Base-by-base conservation (phyloP, 2,329 filamentous ascomycete genomes). In the Colletotrichum magnum region DNA sequence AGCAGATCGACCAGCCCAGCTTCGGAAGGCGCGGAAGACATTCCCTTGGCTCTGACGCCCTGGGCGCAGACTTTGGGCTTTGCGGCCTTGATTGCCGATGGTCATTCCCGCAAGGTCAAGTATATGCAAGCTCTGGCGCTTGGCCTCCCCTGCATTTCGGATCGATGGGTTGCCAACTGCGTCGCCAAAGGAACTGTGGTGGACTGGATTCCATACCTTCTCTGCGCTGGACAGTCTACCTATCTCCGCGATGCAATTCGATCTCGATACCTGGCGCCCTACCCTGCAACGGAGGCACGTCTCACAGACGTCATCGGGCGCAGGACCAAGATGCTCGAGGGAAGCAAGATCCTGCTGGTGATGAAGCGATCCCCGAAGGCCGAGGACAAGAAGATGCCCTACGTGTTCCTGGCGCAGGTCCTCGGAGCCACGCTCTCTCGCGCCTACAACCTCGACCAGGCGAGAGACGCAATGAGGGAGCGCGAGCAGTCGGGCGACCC, bases 71-170 rank as follows among this genome's bases (percentile, higher is more conserved):
- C 86, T 2, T 83, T 90, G 1, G 92, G 93, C 0, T 98, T 99
- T 76, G 90, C 93, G 0, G 95, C 94, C 4, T 83, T 98, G 15
- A 93, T 99, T 69, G 92, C 95, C 0, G 94, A 98, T 75, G 88
- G 89, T 5, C 93, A 97, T 78, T 96, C 93, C 6, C 90, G 95
- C 54, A 94, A 94, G 71, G 89, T 91, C 58, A 99, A 98, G 78
- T 98, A 96, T 79, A 93, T 98, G 86, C 95, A 98, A 81, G 96
- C 96, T 0, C 87, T 99, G 2, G 95, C 96, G 0, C 87, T 99
- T 0, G 94, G 94, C 1, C 81, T 99, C 0, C 96, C 96, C 0
- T 97, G 95, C 75, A 85, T 99, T 2, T 92, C 94, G 6, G 88
- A 90, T 6, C 90, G 91, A 63, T 99, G 96, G 95, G 84, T 97